Evolutionary conservation across 257 asterid genomes (phyloP), one percentile per base, ranked within the genome.

Genomic region (Coffea canephora): DNA sequence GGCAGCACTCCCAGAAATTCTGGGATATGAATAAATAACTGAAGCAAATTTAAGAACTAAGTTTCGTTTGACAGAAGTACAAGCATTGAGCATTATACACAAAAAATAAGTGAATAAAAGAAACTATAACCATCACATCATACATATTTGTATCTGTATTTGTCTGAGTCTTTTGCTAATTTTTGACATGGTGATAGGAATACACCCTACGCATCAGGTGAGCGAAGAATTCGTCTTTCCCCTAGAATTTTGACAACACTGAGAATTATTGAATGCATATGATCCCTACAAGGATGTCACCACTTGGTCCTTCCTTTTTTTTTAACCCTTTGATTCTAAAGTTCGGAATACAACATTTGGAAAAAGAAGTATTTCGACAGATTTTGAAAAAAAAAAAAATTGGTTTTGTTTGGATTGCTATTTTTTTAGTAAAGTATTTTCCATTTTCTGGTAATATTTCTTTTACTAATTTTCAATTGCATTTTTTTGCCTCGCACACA

Each of bases 1-100:
- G 25, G n/a, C 25, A 66, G 45, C 36, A 34, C 8, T 14, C 48
- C 31, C 69, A 2, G 18, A 65, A 65, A 65, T 65, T 65, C 23
- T 5, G 46, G 48, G 71, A n/a, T 34, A 14, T 62, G 13, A 66
- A 48, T n/a, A 21, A 75, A 41, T 61, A 16, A 45, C 64, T 66
- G 8, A 5, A 31, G 25, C 0, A 45, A 41, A 11, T 76, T 76
- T 45, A 77, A 50, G 52, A 69, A 16, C 19, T 8, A 66, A 34
- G 74, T 77, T 77, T 46, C 80, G 74, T 67, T 77, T 21, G 74
- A 13, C 67, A 77, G 50, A 77, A 77, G 74, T 34, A 14, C 18
- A 65, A 65, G 80, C 71, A 62, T 77, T 34, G 16, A 77, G 72
- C n/a, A 48, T 21, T 75, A 45, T 18, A 39, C 39, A 39, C 3